Evolutionary conservation across 1,139 yeast genomes (phyloP), one percentile per base, ranked within the genome.

Genomic region (Magnusiomyces starmeri): DNA sequence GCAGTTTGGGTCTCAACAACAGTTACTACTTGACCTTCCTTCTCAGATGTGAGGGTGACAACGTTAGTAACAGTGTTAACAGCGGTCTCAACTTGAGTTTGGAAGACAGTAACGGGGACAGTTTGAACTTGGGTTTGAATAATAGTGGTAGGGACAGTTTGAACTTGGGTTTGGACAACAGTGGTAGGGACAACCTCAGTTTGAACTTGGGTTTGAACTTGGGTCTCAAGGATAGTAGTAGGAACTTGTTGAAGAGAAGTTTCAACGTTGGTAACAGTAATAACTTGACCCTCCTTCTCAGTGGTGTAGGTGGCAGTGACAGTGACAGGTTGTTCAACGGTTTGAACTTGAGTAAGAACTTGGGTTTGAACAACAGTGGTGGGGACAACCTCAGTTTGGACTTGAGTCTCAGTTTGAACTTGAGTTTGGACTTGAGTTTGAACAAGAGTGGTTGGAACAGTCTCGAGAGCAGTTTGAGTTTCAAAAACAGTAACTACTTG

Each of bases 111-210:
- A 32, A 24, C 21, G 22, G 48, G 43, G 22, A 18, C 18, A 32
- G 40, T 34, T n/a, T 32, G 41, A 22, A 22, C 16, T 29, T 46
- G 43, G 26, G 42, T 35, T 46, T 46, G 48, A 22, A 43, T 27
- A 27, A 29, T 18, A 20, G 46, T 43, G 12, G 46, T 43, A 9
- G 46, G 46, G 10, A 29, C 26, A 32, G 48, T 29, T 16, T 46
- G 48, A n/a, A 46, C 48, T n/a, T 37, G 34, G 14, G 48, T 46
- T 22, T 32, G 37, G n/a, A 32, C 37, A 32, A 32, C 12, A 32
- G 37, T 32, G n/a, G 37, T 32, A 18, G 46, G 46, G 21, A 43
- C 39, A 20, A 29, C 12, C 7, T 24, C 10, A 18, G 35, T 20
- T 16, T 24, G 24, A 16, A 32, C 29, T 7, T 24, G 34, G 16